Base-by-base conservation (phyloP, 2,329 filamentous ascomycete species). In the Byssochlamys sp. region DNA sequence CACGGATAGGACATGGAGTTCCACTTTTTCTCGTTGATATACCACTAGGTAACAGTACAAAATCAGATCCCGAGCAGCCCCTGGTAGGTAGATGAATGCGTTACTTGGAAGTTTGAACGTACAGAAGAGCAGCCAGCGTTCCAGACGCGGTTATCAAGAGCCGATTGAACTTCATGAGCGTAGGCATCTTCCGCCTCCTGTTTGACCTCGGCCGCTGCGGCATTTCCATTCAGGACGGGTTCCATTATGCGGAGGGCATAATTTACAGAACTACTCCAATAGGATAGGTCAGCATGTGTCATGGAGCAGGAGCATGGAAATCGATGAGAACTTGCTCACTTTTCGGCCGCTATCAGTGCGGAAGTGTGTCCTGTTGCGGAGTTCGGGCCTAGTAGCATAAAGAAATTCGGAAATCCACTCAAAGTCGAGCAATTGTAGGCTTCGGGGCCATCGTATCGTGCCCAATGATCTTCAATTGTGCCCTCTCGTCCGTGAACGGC, bases 361-460 rank as follows among this genome's bases (percentile, higher is more conserved):
- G 79, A 82, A 0, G 77, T 81, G 67, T 88, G 84, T 0, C 84
- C 85, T 0, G 84, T 87, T 0, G 75, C 76, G 0, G 82, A 80
- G 65, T 88, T 88, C 0, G 84, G 84, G 0, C 84, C 84, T 48
- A 84, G 78, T 0, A 86, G 69, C 57, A 85, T 75, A 70, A 87
- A 86, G 64, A 86, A 83, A 65, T 87, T 87, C 2, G 84, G 84
- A 63, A 85, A 86, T 0, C 80, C 80, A 61, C 81, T 80, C 68
- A 86, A 72, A 1, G 79, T 77, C 1, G 79, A 79, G 25, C 79
- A 80, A 56, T 83, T 79, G 65, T 88, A 88, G 0, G 84, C 85
- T 60, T 81, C 82, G 0, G 81, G 73, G 0, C 84, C 85, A n/a
- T 82, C 83, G 55, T 80, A 77, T 25, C 77, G 72, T 1, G 79